Base-by-base conservation (phyloP, 2,329 filamentous ascomycete genomes). In the Dendryphion nanum region DNA sequence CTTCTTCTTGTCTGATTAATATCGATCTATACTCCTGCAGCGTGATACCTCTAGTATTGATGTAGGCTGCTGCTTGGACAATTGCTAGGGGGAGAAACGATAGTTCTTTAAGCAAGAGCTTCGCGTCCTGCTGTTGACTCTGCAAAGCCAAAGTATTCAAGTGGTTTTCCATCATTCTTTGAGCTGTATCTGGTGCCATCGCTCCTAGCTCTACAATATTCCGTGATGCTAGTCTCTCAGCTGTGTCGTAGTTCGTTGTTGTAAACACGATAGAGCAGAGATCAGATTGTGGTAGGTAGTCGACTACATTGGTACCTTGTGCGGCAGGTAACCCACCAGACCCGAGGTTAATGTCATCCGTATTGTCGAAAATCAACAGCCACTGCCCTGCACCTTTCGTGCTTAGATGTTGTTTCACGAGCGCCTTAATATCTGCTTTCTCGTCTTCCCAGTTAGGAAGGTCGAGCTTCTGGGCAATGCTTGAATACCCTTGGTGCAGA, bases 371-470 rank as follows among this genome's bases (percentile, higher is more conserved):
- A 5, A 44, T 16, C 17, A 40, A 30, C 2, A 74, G 48, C 71
- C 68, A 73, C 2, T 41, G 44, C 2, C 53, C 0, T 37, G 37
- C 13, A 13, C 21, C 41, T n/a, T 57, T 46, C 5, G 46, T 30
- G 24, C 54, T 61, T 3, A 73, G 42, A 7, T 48, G 45, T 6
- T 20, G 21, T 16, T 66, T 66, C 3, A 73, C 60, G 1, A 69
- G 51, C 5, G 16, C 14, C 21, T 61, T 68, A 2, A 67, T 37
- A 37, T 73, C 60, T 0, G 50, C 55, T 5, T 63, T 53, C 1
- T 55, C 42, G 5, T 69, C 42, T 6, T 18, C 15, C 13, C 37
- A 37, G 13, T 28, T 33, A n/a, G 42, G 36, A 19, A 45, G 38
- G n/a, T n/a, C 17, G n/a, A 48, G 23, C 7, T n/a, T 18, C 10